Evolutionary conservation across 176 grass and related monocot species (phyloP).

Genomic region (Ensete glaucum): DNA sequence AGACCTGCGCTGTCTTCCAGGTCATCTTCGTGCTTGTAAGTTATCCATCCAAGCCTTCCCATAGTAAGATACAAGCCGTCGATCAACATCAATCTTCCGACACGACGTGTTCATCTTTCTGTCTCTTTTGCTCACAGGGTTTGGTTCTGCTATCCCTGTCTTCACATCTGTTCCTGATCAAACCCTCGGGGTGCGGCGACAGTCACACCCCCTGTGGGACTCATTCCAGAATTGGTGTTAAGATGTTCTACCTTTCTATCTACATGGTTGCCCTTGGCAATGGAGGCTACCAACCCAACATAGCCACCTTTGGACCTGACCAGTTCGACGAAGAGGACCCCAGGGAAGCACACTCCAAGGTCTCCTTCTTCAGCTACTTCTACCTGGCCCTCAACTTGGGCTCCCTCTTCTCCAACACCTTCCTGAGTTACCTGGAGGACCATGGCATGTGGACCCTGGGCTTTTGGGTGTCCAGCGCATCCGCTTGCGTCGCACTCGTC

Average conservation of each 20-base stretch:
- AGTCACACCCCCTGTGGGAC: background rate
- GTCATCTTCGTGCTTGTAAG: background rate
- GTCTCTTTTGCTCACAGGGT: background rate
- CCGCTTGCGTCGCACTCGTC: background rate
- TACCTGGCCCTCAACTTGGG: conserved; percentile 13
- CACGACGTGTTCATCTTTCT: background rate
- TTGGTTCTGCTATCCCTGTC: conserved; percentile 8
- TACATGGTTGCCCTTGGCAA: conserved; percentile 13
- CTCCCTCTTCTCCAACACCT: conserved; percentile 17
- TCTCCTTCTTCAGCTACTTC: conserved; percentile 12
- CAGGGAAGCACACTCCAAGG: background rate
- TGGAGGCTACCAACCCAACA: conserved; percentile 15
- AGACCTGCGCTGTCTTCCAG: conserved; percentile 14
- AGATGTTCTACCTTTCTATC: conserved; percentile 7
- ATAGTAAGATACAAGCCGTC: background rate
- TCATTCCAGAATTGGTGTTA: background rate
- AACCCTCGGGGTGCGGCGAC: background rate
- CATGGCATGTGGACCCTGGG: conserved; percentile 13
- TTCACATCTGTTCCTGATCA: conserved; percentile 9
- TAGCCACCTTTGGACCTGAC: conserved; percentile 8
- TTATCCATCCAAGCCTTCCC: background rate
- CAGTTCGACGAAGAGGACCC: conserved; percentile 14
- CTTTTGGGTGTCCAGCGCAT: background rate
- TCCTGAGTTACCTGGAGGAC: conserved; percentile 8
- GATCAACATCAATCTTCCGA: background rate